Base-by-base conservation (phyloP, 176 grass and related monocot species). In the Carex cristatella region DNA sequence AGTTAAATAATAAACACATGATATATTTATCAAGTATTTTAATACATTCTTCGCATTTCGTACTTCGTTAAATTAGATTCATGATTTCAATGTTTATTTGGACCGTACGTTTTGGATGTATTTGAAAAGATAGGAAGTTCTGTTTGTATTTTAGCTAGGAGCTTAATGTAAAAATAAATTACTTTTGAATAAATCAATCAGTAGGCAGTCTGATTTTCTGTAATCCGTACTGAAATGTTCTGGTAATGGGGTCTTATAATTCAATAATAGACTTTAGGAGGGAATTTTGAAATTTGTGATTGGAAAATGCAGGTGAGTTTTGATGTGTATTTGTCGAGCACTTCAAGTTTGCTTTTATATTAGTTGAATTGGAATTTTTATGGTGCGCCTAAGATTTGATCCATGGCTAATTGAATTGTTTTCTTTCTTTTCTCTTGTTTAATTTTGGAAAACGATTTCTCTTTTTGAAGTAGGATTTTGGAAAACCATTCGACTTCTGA, bases 91-190 rank as follows among this genome's bases (percentile, higher is more conserved):
- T 83, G 59, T 33, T 83, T 83, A 5, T 69, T 57, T 27, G 16
- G 16, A 67, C 62, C 81, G 81, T 83, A 35, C 81, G 4, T 7
- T 83, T 83, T 83, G 61, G 44, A 83, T 69, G 81, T 83, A 83
- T 65, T 13, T 56, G 81, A 12, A 56, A 67, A 38, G 46, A 83
- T 11, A 69, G 13, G 11, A 68, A 64, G 27, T 69, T 38, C 63
- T 69, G 5, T 56, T 81, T 76, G 81, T 69, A 83, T 69, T 83
- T 14, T 83, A 69, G 63, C 61, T 32, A 23, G 28, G 40, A 69
- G 81, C n/a, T 83, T 11, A 18, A 46, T 55, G 18, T 56, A 44
- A 46, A 14, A 37, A 54, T 46, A 28, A 83, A 83, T 67, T 30
- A 57, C 35, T 81, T 48, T 33, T 65, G 18, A 81, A 65, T 49